A percentile compares a stretch with the other conserved stretches of the same genome.
These are phyloP conservation scores for Porpolomopsis calyptriformis DNA, from an alignment of 768 basidiomycete species.

Conservation along the genomic window DNA sequence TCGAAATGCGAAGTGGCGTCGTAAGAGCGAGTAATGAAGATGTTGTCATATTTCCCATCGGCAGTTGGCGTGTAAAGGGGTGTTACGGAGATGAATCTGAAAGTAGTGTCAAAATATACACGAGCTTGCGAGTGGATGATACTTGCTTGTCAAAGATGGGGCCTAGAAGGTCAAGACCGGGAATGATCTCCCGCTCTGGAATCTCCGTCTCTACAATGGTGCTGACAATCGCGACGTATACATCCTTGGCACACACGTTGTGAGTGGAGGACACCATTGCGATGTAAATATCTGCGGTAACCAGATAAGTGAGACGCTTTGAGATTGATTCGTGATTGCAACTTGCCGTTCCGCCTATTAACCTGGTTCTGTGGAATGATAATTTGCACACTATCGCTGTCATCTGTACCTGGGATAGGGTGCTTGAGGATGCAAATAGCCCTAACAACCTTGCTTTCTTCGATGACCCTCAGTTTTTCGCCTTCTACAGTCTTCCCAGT, in stretches of 20 bases:
- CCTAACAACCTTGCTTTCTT: constrained; percentile 88
- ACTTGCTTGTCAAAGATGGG: constrained; percentile 87
- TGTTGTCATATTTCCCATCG: constrained; percentile 71
- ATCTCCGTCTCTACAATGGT: constrained; percentile 93
- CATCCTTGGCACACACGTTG: constrained; percentile 92
- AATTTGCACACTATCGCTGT: constrained; percentile 90
- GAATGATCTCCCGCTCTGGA: constrained; percentile 87
- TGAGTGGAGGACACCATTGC: constrained; percentile 96
- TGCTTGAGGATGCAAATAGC: constrained; percentile 98
- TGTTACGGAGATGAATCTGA: constrained; percentile 84
- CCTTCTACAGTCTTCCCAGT: constrained; percentile 51
- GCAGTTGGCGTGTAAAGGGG: constrained; percentile 85
- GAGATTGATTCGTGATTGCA: background rate
- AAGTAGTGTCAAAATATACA: constrained; percentile 1
- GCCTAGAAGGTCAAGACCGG: constrained; percentile 86
- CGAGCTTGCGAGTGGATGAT: constrained; percentile 4
- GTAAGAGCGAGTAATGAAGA: constrained; percentile 96
- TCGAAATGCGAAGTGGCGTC: constrained; percentile 99
- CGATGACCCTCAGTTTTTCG: constrained; percentile 80
- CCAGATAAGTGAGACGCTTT: constrained; percentile 4
- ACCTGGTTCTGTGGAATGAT: constrained; percentile 99
- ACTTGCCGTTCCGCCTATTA: constrained; percentile 76
- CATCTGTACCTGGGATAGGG: constrained; percentile 94
- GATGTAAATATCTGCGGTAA: constrained; percentile 83
- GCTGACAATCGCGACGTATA: constrained; percentile 95